Conservation (phyloP, 2,329 filamentous ascomycete genomes). For the Cladosporium sp. region DNA sequence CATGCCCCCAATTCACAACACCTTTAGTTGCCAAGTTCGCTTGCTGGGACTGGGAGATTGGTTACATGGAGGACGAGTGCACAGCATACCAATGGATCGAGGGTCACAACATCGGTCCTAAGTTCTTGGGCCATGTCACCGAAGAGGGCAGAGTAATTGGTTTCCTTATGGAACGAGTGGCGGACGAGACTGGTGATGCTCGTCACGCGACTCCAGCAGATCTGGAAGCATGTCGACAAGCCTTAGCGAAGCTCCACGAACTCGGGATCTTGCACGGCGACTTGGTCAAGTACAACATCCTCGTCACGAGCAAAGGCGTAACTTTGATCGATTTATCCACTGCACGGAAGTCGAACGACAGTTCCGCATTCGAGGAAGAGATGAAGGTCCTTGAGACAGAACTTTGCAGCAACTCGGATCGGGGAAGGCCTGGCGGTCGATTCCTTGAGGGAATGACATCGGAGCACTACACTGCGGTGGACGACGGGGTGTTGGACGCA, state of each 20-base stretch:
- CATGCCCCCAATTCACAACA: no score
- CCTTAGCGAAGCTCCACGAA: slow-evolving; percentile 38
- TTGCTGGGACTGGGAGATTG: no score
- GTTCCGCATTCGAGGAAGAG: neutral
- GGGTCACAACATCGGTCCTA: no score
- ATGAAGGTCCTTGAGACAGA: neutral
- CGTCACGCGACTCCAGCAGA: slow-evolving; percentile 36
- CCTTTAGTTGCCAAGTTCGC: no score
- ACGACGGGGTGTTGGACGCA: neutral
- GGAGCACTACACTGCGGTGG: neutral
- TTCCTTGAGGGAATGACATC: neutral
- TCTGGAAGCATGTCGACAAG: slow-evolving; percentile 32
- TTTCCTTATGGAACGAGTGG: slow-evolving; percentile 38
- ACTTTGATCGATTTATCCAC: slow-evolving; percentile 42
- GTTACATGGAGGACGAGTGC: no score
- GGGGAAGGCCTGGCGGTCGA: neutral
- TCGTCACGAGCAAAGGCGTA: slow-evolving; percentile 33
- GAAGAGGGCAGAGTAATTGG: slow-evolving; percentile 45
- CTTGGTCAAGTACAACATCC: slow-evolving; percentile 44
- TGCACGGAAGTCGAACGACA: neutral
- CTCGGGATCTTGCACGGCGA: slow-evolving; percentile 44
- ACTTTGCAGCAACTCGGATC: neutral
- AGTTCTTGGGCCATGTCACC: neutral
- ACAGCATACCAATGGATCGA: no score
- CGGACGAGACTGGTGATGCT: slow-evolving; percentile 29